Base-by-base conservation (phyloP, 768 basidiomycete species). In the Dacryopinax spathularia region DNA sequence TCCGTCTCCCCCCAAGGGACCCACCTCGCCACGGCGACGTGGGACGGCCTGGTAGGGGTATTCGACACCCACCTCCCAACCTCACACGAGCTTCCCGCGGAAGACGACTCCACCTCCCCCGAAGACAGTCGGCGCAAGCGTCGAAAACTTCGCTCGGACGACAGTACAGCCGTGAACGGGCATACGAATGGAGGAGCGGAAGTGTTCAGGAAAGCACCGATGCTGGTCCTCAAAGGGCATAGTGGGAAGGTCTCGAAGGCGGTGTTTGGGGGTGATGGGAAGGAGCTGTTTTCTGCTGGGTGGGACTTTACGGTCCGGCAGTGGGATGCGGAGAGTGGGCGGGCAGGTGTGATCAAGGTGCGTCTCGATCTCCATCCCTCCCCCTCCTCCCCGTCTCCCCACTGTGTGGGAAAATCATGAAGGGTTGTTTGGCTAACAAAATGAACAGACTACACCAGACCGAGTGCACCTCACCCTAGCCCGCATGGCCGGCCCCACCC, bases 241-340 rank as follows among this genome's bases (percentile, higher is more conserved):
- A 85, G 85, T 0, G 87, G 80, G 20, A 79, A 90, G 13, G 87
- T 97, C 1, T 91, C 91, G 4, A 84, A 81, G 34, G 86, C 82
- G 2, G 70, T 82, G 0, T 94, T 89, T 75, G 73, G 74, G 12
- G 70, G 71, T 2, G 67, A 68, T 36, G 78, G 74, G 18, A 65
- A 37, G 41, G 22, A 66, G 70, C 64, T 60, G 37, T 61, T 70
- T 61, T 65, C 74, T 63, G 92, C 85, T 70, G 89, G 90, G 0
- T 90, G 91, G 70, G 94, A 96, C 74, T 95, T 93, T 31, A 91
- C 91, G 0, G 84, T 97, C 4, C 79, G 91, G 25, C 76, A 80
- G 1, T 99, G 95, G 95, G 91, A 96, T 70, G 77, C 87, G 2
- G 87, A 90, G 68, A 80, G 77, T 36, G 91, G 88, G 18, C 66